Evolutionary conservation across 2,329 filamentous ascomycete genomes (phyloP).

Genomic region (Fusarium redolens): DNA sequence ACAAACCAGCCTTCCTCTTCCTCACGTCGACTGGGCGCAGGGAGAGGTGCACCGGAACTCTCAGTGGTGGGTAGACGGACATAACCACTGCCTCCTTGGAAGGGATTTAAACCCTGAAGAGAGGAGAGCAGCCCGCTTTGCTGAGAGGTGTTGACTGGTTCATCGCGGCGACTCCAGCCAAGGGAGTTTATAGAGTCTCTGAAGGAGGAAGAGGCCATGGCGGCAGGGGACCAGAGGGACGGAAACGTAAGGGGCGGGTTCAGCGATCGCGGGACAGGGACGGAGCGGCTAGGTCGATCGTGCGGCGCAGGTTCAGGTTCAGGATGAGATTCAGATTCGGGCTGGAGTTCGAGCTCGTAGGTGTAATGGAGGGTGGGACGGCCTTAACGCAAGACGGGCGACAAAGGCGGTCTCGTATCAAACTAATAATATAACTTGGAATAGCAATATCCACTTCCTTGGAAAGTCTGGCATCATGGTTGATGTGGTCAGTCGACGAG

Average conservation of each 20-base stretch:
- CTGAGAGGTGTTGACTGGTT: constrained; percentile 77
- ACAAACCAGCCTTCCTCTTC: constrained; percentile 97
- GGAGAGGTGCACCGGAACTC: constrained; percentile 83
- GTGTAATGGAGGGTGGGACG: constrained; percentile 39
- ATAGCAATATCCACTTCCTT: constrained; percentile 22
- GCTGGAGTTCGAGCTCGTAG: constrained; percentile 39
- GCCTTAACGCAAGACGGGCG: constrained; percentile 11
- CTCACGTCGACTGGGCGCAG: constrained; percentile 84
- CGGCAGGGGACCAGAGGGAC: constrained; percentile 30
- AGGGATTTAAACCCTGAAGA: constrained; percentile 88
- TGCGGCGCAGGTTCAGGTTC: constrained; percentile 38
- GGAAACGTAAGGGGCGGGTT: constrained; percentile 34
- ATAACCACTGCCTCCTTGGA: constrained; percentile 81
- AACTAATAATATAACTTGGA: constrained; percentile 18
- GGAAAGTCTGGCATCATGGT: constrained; percentile 21
- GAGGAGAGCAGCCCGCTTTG: constrained; percentile 81
- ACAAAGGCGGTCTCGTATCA: constrained; percentile 27
- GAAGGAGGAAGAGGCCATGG: constrained; percentile 89
- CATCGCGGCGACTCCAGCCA: constrained; percentile 91
- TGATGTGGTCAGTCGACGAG: constrained; percentile 39
- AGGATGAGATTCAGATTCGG: constrained; percentile 27
- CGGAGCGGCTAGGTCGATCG: constrained; percentile 45
- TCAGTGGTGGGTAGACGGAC: constrained; percentile 90
- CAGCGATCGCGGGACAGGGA: constrained; percentile 32
- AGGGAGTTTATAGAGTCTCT: constrained; percentile 94